A percentile compares a stretch with the other conserved stretches of the same genome.
Conservation (phyloP, 345 rosid species). For the Diplotaxis tenuifolia region DNA sequence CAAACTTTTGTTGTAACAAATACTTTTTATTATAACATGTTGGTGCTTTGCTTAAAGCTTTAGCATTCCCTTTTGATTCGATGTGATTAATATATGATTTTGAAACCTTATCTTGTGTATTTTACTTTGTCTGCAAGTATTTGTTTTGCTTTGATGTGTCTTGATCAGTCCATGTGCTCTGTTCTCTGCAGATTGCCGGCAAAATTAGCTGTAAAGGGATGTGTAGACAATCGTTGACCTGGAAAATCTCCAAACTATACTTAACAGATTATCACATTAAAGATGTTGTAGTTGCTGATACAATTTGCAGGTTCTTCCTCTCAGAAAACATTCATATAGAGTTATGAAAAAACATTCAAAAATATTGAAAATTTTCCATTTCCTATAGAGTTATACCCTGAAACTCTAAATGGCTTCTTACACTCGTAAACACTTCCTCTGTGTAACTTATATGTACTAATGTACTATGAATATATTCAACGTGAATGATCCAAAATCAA, state of each 20-base stretch:
- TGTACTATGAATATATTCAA: conserved; percentile 32
- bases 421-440: conserved; percentile 26
- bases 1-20: neutral
- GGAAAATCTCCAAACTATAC: conserved; percentile 20
- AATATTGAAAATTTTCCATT: neutral
- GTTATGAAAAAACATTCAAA: conserved; percentile 24
- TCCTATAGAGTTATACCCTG: conserved; percentile 17
- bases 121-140: neutral
- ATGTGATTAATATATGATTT: neutral
- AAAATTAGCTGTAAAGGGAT: conserved; percentile 31
- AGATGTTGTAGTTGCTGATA: conserved; percentile 23
- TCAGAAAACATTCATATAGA: conserved; percentile 29
- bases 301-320: conserved; percentile 8
- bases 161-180: conserved; percentile 10
- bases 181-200: conserved; percentile 26
- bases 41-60: neutral
- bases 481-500: conserved; percentile 37
- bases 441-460: conserved; percentile 21
- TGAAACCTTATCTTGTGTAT: neutral
- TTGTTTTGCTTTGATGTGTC: neutral
- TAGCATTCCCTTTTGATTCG: neutral
- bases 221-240: conserved; percentile 26
- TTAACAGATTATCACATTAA: conserved; percentile 13
- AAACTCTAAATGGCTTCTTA: conserved; percentile 6
- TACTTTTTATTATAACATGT: neutral